phyloP scores from a whole-genome alignment of 805 yeast species.

The Kockiozyma suomiensis region DNA sequence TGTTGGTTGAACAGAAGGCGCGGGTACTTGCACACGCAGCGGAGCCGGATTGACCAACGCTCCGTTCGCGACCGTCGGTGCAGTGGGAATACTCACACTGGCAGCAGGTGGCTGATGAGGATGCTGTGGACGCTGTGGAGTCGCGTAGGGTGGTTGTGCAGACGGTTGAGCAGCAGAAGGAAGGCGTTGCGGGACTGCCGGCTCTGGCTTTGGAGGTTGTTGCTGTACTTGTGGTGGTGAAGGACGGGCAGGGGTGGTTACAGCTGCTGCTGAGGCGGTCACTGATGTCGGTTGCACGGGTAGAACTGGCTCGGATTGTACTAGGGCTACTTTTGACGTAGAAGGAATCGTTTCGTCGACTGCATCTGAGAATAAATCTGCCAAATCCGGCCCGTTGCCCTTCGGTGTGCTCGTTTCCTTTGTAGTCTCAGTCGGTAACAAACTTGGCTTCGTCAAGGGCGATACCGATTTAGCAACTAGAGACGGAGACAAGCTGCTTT shows the following conservation, averaged over 20 bases:
- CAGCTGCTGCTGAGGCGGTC: background rate
- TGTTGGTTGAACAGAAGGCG: background rate
- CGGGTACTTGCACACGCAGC: slow-evolving; percentile 8
- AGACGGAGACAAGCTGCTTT: background rate
- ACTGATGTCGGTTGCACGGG: background rate
- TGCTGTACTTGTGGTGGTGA: slow-evolving; percentile 3
- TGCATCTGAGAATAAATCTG: slow-evolving; percentile 27
- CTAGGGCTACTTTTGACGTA: background rate
- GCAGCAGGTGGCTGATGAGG: background rate
- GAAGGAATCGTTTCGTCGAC: background rate
- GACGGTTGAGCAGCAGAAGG: background rate
- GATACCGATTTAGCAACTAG: background rate
- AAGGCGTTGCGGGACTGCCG: background rate
- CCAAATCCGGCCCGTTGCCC: slow-evolving; percentile 22
- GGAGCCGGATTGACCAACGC: background rate
- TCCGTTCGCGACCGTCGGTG: background rate
- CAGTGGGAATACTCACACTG: background rate
- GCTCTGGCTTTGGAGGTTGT: slow-evolving; percentile 1
- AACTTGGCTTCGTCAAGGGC: background rate
- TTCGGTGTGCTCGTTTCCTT: background rate
- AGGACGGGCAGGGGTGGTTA: slow-evolving; percentile 2
- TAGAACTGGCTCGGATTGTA: background rate
- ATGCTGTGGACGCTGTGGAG: background rate
- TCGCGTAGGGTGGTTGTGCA: background rate
- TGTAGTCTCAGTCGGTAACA: background rate